Evolutionary conservation across 2,329 filamentous ascomycete genomes (phyloP).

Genomic region (Pseudogymnoascus sp.): DNA sequence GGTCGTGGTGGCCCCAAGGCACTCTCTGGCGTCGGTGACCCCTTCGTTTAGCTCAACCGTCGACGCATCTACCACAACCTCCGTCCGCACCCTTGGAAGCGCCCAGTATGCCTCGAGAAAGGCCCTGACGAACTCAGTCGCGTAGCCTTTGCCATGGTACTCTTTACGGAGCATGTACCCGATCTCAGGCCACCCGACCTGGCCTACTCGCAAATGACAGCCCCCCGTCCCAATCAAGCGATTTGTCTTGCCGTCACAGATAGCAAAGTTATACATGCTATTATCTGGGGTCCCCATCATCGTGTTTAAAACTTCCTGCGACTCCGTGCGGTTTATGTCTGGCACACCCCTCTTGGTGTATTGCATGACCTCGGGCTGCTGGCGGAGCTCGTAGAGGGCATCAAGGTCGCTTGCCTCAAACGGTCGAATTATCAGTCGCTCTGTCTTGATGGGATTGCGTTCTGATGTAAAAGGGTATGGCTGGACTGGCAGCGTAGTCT

Average conservation of each 20-base stretch:
- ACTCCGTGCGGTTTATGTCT: constrained; percentile 39
- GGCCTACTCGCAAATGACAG: constrained; percentile 29
- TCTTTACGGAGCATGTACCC: constrained; percentile 49
- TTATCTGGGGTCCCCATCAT: constrained; percentile 25
- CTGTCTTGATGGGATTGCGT: constrained; percentile 38
- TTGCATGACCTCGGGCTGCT: constrained; percentile 53
- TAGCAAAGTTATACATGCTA: constrained; percentile 44
- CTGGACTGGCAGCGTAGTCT: constrained; percentile 39
- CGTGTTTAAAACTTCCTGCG: constrained; percentile 37
- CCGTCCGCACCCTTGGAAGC: constrained; percentile 39
- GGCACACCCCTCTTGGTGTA: constrained; percentile 40
- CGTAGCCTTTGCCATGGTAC: constrained; percentile 48
- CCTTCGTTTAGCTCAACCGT: constrained; percentile 28
- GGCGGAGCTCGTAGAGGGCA: constrained; percentile 44
- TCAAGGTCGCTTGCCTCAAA: constrained; percentile 41
- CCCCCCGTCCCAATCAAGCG: constrained; percentile 46
- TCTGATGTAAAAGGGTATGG: constrained; percentile 30
- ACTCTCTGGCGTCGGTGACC: constrained; percentile 30
- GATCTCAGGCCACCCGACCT: constrained; percentile 47
- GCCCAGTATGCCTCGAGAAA: constrained; percentile 41
- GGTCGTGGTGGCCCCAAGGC: constrained; percentile 41
- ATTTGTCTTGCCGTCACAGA: constrained; percentile 39
- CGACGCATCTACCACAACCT: constrained; percentile 35
- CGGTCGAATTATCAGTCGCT: constrained; percentile 48
- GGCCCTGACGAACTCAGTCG: constrained; percentile 46